Conservation (phyloP, 306 rosid genomes). For the Arachis hypogaea region DNA sequence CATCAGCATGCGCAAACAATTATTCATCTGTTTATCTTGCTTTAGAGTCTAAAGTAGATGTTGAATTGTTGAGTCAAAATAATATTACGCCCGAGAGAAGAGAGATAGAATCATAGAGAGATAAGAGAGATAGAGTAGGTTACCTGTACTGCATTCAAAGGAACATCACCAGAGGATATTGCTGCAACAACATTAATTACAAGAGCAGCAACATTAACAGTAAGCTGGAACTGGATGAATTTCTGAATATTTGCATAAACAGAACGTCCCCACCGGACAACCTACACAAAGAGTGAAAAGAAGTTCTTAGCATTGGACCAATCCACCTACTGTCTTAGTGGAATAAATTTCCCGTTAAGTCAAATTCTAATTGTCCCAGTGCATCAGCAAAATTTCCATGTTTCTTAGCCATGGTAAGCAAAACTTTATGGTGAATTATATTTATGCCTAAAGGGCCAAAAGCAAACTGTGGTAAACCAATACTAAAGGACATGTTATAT, state of each 20-base stretch:
- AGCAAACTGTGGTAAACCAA: conserved; percentile 27
- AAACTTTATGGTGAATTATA: conserved; percentile 23
- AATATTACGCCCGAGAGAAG: conserved; percentile 19
- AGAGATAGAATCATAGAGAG: conserved; percentile 6
- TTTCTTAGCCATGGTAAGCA: conserved; percentile 15
- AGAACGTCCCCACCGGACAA: conserved; percentile 99
- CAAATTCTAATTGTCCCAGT: conserved; percentile 9
- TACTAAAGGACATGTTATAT: conserved; percentile 1
- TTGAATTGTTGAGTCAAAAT: conserved; percentile 6
- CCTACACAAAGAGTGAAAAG: conserved; percentile 54
- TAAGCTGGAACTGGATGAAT: conserved; percentile 96
- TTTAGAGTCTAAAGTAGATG: conserved; percentile 24
- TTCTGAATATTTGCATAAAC: conserved; percentile 98
- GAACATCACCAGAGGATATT: conserved; percentile 77
- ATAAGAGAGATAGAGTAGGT: not conserved
- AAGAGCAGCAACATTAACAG: conserved; percentile 97
- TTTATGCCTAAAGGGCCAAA: conserved; percentile 12
- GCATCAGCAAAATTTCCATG: conserved; percentile 22
- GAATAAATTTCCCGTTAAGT: conserved; percentile 34
- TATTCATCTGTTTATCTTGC: not conserved
- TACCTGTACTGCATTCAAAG: conserved; percentile 93
- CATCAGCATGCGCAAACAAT: too few relatives aligned
- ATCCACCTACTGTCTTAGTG: conserved; percentile 14
- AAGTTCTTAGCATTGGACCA: conserved; percentile 32
- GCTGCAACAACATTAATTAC: conserved; percentile 95